A percentile compares a stretch with the other conserved stretches of the same genome.
Evolutionary conservation across 352 stramenopile genomes (phyloP).

Genomic region (Elongisporangium anandrum): DNA sequence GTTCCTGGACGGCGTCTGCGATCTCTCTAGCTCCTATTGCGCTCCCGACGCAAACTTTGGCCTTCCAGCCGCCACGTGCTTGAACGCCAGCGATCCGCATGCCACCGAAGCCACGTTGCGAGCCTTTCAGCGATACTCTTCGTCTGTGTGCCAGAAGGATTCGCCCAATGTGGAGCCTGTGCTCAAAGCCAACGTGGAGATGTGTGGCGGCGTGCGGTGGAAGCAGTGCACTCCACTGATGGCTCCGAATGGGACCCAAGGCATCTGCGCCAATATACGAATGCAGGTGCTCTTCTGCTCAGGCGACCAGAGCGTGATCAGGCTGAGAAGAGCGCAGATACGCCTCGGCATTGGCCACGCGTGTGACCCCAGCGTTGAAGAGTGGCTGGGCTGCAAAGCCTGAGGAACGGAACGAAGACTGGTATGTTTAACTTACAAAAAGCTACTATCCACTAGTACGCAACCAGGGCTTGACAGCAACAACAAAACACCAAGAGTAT

Average conservation of each 20-base stretch:
- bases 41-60: not conserved
- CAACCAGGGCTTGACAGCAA: not conserved
- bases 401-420: not conserved
- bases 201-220: constrained; percentile 21
- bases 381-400: constrained; percentile 24
- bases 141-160: constrained; percentile 10
- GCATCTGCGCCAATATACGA: constrained; percentile 38
- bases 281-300: constrained; percentile 45
- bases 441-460: not conserved
- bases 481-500: not conserved
- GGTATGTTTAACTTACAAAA: not conserved
- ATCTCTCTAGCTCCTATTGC: constrained; percentile 27
- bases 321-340: constrained; percentile 31
- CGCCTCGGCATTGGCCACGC: constrained; percentile 9
- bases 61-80: constrained; percentile 7
- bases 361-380: constrained; percentile 26
- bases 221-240: constrained; percentile 8
- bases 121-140: constrained; percentile 7
- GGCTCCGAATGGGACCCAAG: constrained; percentile 3
- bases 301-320: constrained; percentile 21
- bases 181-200: constrained; percentile 9
- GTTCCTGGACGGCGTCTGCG: constrained; percentile 20
- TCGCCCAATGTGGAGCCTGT: constrained; percentile 1
- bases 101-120: constrained; percentile 6
- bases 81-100: constrained; percentile 3